Conservation (phyloP, 768 basidiomycete genomes). For the Psilocybe cubensis region DNA sequence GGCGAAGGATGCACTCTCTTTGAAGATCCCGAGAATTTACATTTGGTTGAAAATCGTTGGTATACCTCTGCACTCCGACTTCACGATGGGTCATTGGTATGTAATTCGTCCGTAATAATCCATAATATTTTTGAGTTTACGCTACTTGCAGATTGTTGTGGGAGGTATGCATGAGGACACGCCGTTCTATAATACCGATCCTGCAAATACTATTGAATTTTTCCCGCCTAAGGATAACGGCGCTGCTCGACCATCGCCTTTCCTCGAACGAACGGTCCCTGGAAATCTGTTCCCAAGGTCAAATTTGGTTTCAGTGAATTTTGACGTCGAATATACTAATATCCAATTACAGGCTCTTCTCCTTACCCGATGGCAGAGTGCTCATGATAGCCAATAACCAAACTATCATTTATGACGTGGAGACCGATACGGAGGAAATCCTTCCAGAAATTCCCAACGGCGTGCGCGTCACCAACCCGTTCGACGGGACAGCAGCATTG, state of each 20-base stretch:
- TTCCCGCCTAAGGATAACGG: constrained; percentile 43
- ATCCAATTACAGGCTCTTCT: constrained; percentile 18
- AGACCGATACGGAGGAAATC: constrained; percentile 34
- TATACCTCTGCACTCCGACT: constrained; percentile 41
- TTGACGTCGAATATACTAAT: not conserved
- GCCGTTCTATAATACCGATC: constrained; percentile 68
- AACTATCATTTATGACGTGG: constrained; percentile 30
- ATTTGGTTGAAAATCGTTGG: constrained; percentile 42
- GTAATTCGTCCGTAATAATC: constrained; percentile 15
- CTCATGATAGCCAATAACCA: constrained; percentile 44
- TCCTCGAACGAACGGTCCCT: constrained; percentile 29
- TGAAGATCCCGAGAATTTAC: constrained; percentile 37
- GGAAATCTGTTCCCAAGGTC: constrained; percentile 30
- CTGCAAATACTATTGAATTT: constrained; percentile 47
- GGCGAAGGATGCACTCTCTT: constrained; percentile 35
- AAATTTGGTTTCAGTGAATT: constrained; percentile 12
- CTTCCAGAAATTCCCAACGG: constrained; percentile 46
- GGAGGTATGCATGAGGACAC: constrained; percentile 29
- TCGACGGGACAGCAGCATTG: constrained; percentile 36
- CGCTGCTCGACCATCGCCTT: constrained; percentile 26
- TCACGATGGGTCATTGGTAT: constrained; percentile 37
- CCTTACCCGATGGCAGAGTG: constrained; percentile 43
- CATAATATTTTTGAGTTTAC: constrained; percentile 10
- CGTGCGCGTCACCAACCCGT: constrained; percentile 43
- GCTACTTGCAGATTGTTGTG: constrained; percentile 25